Base-by-base conservation (phyloP, 2,329 filamentous ascomycete genomes). In the Calycina marina region DNA sequence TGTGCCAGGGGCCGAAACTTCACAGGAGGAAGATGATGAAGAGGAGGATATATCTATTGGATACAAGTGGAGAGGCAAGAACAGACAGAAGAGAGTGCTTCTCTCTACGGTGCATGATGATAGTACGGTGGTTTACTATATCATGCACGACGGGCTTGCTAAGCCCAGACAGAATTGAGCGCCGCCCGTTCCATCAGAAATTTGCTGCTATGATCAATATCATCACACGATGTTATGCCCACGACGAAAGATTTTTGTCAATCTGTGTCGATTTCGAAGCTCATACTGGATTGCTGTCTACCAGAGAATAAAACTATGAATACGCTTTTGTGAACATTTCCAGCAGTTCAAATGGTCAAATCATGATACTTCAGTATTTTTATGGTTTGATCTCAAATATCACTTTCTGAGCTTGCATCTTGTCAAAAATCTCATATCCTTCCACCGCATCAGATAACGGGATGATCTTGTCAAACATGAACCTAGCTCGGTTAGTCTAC, bases 61-160 rank as follows among this genome's bases (percentile, higher is more conserved):
- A 41, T 53, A 52, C 37, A 52, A 58, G 25, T 66, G 60, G 60
- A 59, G 53, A 35, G 56, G 53, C 25, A 52, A 53, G 26, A 63
- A 55, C 37, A 60, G 68, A 12, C 60, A 61, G 29, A 88, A 86
- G 60, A 64, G 81, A 39, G 53, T 86, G 8, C 51, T 88, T n/a
- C 60, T 90, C 31, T 80, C 77, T 11, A 79, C 77, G 3, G 60
- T 84, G 29, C 77, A 84, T 50, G 72, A 79, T 46, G 82, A 90
- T 56, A 86, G 81, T 42, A 88, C 82, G 0, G 67, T 90, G 12
- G 77, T 83, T 25, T 90, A 88, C 56, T 90, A 90, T 51, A 67
- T 86, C 40, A 71, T 88, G 53, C 81, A 88, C 47, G 80, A 88
- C 53, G 82, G 81, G n/a, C 73, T 86, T 41, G 79, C 88, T 32